Evolutionary conservation across 2,329 filamentous ascomycete genomes (phyloP).

Genomic region (Pestalotiopsis sp.): DNA sequence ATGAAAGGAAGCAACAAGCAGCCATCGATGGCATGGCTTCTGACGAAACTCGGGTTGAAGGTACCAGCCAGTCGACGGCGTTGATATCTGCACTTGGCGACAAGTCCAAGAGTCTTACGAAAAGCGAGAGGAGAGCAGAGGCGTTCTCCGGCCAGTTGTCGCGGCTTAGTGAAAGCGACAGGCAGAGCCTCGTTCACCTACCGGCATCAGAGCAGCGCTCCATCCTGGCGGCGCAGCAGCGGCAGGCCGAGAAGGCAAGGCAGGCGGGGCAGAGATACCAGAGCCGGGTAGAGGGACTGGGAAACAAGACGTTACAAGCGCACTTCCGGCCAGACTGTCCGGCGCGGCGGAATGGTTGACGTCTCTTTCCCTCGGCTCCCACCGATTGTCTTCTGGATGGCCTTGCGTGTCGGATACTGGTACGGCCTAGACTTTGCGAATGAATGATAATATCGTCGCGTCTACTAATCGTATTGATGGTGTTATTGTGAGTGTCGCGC

Average conservation of each 20-base stretch:
- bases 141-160: slow-evolving; percentile 23
- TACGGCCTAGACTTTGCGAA: background rate
- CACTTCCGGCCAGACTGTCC: slow-evolving; percentile 16
- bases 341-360: background rate
- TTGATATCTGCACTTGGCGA: background rate
- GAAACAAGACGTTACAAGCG: slow-evolving; percentile 22
- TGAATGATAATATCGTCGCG: background rate
- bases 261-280: slow-evolving; percentile 17
- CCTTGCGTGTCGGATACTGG: background rate
- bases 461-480: background rate
- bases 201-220: slow-evolving; percentile 28
- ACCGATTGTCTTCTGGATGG: background rate
- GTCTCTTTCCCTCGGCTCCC: background rate
- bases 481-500: background rate
- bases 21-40: background rate
- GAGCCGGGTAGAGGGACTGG: slow-evolving; percentile 21
- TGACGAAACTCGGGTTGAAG: background rate
- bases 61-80: background rate
- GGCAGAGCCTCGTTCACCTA: slow-evolving; percentile 28
- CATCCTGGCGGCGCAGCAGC: slow-evolving; percentile 26
- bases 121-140: slow-evolving; percentile 15
- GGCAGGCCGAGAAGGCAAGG: slow-evolving; percentile 27
- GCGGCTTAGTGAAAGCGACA: slow-evolving; percentile 26
- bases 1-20: background rate
- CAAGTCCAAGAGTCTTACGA: background rate